phyloP scores from a whole-genome alignment of 768 basidiomycete species.

The Lactarius indigo region DNA sequence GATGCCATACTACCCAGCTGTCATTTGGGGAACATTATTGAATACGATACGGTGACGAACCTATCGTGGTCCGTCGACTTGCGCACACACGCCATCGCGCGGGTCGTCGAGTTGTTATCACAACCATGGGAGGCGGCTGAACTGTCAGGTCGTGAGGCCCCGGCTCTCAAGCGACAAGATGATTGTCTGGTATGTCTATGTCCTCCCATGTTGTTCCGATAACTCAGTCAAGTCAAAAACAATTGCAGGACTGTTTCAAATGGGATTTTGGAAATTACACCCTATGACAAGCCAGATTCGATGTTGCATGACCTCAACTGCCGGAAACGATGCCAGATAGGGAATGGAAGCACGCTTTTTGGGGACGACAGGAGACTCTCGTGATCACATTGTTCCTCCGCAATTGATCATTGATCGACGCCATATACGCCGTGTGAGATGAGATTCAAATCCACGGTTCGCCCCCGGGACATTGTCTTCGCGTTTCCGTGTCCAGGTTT shows the following conservation, averaged over 20 bases:
- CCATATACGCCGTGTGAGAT: background rate
- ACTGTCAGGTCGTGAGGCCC: slow-evolving; percentile 63
- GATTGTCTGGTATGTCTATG: slow-evolving; percentile 73
- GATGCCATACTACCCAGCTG: slow-evolving; percentile 45
- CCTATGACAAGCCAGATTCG: background rate
- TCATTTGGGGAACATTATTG: slow-evolving; percentile 79
- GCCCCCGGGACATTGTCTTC: background rate
- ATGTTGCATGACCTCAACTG: background rate
- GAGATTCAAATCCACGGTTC: background rate
- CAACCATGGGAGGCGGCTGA: slow-evolving; percentile 67
- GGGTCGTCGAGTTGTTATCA: slow-evolving; percentile 67
- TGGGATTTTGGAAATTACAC: slow-evolving; percentile 62
- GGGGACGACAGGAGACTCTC: background rate
- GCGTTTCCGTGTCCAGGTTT: background rate
- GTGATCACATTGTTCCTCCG: background rate
- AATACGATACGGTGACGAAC: slow-evolving; percentile 90
- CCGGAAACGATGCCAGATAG: background rate
- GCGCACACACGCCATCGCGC: slow-evolving; percentile 75
- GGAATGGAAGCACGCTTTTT: background rate
- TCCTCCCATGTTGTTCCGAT: slow-evolving; percentile 12
- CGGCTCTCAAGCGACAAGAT: slow-evolving; percentile 47
- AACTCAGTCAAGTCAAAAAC: background rate
- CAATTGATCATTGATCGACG: background rate
- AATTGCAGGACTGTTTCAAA: slow-evolving; percentile 57
- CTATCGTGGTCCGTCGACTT: slow-evolving; percentile 83